Evolutionary conservation across 2,329 filamentous ascomycete species (phyloP), one percentile per base, ranked within the genome.

Genomic region (Sarocladiaceae sp.): DNA sequence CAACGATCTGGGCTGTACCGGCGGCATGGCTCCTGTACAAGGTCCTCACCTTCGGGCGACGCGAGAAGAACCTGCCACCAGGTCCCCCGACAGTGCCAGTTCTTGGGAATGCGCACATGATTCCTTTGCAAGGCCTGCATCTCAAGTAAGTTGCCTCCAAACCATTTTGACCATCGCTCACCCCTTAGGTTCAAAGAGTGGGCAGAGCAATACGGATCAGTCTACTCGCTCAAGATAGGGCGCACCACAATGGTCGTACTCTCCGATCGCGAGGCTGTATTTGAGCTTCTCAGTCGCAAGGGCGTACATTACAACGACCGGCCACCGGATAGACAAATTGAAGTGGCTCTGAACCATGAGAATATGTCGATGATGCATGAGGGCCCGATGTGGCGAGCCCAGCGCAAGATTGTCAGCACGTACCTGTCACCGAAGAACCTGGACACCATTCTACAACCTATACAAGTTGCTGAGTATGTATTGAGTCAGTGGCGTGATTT

Each of bases 211-310:
- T 72, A 70, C 47, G 69, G 69, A n/a, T 59, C 59, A 0, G 55
- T 73, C 13, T 71, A 57, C 47, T 59, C 57, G 0, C 55, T 70
- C 41, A 73, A 72, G 49, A 53, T 70, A 10, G 66, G 67, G 3
- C 55, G 57, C 1, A 59, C 55, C 6, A 72, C 61, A 1, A 57
- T 60, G 10, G 59, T 67, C 1, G 65, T 73, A 6, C 49, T 74
- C 21, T 68, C 60, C 2, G 59, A 65, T 31, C 62, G 62, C 4
- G 50, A 55, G 1, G 51, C 68, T 2, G 55, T 70, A 27, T 66
- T 69, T 46, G 58, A 68, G 39, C 58, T 70, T 2, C 44, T 74
- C 11, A 70, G 73, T 51, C 70, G 68, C 53, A 67, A 63, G 37
- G 66, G 62, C 24, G 56, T 55, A 21, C 63, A 66, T 7, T 73